phyloP scores from a whole-genome alignment of 2,329 filamentous ascomycete species.

The Rhynchosporium agropyri region DNA sequence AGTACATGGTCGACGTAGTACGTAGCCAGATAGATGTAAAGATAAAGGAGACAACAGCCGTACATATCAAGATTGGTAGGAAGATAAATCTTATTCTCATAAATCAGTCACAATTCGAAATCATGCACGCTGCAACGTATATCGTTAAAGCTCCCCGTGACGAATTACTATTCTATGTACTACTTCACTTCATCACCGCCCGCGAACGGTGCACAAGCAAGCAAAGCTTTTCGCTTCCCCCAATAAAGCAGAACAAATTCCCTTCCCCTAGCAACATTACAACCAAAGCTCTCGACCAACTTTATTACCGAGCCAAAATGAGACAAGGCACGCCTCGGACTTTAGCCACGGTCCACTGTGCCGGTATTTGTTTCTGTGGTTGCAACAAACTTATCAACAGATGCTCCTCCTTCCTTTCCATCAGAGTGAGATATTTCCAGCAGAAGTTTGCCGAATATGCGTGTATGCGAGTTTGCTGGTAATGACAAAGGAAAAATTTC shows the following conservation, averaged over 20 bases:
- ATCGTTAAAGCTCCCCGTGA: conserved; percentile 24
- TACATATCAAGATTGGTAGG: too few relatives aligned
- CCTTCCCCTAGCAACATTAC: not conserved
- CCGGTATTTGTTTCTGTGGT: conserved; percentile 17
- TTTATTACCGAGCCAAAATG: conserved; percentile 19
- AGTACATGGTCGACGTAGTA: too few relatives aligned
- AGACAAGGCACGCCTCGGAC: conserved; percentile 1
- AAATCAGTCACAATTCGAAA: too few relatives aligned
- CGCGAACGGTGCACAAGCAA: not conserved
- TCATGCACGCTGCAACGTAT: too few relatives aligned
- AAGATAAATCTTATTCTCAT: too few relatives aligned
- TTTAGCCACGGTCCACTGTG: conserved; percentile 26
- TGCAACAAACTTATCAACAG: conserved; percentile 18
- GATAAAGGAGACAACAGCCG: too few relatives aligned
- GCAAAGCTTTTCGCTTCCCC: not conserved
- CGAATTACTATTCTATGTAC: conserved; percentile 29
- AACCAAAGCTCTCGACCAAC: conserved; percentile 7
- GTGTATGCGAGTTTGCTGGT: conserved; percentile 10
- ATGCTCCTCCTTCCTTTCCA: conserved; percentile 14
- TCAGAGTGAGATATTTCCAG: conserved; percentile 13
- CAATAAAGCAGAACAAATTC: conserved; percentile 15
- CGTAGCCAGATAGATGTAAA: too few relatives aligned
- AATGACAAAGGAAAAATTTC: conserved; percentile 17
- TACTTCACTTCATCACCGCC: conserved; percentile 1
- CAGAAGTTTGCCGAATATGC: conserved; percentile 11